phyloP scores from a whole-genome alignment of 2,329 filamentous ascomycete species.

The Monosporascus sp. region DNA sequence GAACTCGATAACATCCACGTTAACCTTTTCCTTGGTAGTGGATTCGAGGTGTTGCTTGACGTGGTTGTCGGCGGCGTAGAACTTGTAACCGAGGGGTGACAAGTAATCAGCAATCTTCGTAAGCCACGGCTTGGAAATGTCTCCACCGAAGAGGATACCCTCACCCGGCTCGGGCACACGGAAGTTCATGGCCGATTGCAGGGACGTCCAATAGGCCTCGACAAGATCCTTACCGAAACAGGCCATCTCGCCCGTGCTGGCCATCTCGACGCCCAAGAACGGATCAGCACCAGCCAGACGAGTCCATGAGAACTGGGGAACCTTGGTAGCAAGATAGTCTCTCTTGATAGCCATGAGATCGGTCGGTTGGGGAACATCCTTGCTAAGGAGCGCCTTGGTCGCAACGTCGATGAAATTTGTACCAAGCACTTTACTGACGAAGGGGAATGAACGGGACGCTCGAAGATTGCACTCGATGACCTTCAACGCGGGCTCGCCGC shows the following conservation, averaged over 20 bases:
- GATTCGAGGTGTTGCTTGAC: slow-evolving; percentile 83
- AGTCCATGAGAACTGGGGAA: slow-evolving; percentile 98
- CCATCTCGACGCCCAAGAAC: slow-evolving; percentile 97
- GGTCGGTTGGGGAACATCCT: slow-evolving; percentile 75
- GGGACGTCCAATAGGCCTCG: slow-evolving; percentile 94
- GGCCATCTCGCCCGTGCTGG: slow-evolving; percentile 94
- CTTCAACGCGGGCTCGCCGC: slow-evolving; percentile 74
- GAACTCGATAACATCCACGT: slow-evolving; percentile 91
- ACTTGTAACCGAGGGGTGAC: slow-evolving; percentile 85
- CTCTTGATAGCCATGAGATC: slow-evolving; percentile 88
- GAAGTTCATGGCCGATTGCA: slow-evolving; percentile 99
- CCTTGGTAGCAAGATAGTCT: slow-evolving; percentile 93
- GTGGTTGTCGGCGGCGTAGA: slow-evolving; percentile 76
- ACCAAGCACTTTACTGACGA: slow-evolving; percentile 94
- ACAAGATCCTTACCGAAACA: slow-evolving; percentile 96
- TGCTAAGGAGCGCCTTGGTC: slow-evolving; percentile 84
- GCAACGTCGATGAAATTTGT: slow-evolving; percentile 96
- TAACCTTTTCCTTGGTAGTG: slow-evolving; percentile 59
- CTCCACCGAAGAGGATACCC: slow-evolving; percentile 90
- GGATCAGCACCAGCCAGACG: slow-evolving; percentile 94
- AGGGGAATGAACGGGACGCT: slow-evolving; percentile 95
- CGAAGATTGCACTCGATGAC: slow-evolving; percentile 98
- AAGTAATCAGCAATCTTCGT: slow-evolving; percentile 81
- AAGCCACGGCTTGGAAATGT: slow-evolving; percentile 66
- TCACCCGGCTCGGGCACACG: slow-evolving; percentile 90